These are phyloP conservation scores for Cornus florida DNA, from an alignment of 148 eudicot genomes.

Conservation along the genomic window DNA sequence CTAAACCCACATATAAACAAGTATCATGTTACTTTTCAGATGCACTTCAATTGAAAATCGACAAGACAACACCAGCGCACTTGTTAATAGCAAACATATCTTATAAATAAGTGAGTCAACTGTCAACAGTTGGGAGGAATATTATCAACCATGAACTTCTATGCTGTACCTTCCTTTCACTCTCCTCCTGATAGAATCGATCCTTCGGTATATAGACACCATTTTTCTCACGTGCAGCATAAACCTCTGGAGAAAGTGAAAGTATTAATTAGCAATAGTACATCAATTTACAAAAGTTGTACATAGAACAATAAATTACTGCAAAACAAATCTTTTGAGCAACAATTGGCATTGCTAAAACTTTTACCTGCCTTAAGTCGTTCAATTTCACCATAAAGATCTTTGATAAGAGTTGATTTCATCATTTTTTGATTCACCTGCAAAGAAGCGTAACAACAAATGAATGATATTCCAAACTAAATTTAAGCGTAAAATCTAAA, in stretches of 20 bases:
- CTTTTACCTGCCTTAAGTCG: conserved; percentile 70
- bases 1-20: neutral
- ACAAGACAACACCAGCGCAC: neutral
- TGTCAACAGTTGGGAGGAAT: neutral
- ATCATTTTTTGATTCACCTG: conserved; percentile 96
- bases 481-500: neutral
- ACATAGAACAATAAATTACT: too few relatives aligned
- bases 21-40: neutral
- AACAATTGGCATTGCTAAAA: neutral
- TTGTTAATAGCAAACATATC: neutral
- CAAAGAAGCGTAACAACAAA: neutral
- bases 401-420: conserved; percentile 90
- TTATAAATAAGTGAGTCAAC: neutral
- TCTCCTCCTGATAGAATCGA: conserved; percentile 83
- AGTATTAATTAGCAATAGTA: neutral
- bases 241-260: conserved; percentile 56
- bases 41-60: neutral
- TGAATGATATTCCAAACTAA: neutral
- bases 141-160: neutral
- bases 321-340: neutral
- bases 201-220: conserved; percentile 89
- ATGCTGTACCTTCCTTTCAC: conserved; percentile 64
- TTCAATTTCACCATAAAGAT: conserved; percentile 91
- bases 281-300: neutral
- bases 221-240: conserved; percentile 83